phyloP scores from a whole-genome alignment of 139 green algal species.

The Spirogloea muscicola region DNA sequence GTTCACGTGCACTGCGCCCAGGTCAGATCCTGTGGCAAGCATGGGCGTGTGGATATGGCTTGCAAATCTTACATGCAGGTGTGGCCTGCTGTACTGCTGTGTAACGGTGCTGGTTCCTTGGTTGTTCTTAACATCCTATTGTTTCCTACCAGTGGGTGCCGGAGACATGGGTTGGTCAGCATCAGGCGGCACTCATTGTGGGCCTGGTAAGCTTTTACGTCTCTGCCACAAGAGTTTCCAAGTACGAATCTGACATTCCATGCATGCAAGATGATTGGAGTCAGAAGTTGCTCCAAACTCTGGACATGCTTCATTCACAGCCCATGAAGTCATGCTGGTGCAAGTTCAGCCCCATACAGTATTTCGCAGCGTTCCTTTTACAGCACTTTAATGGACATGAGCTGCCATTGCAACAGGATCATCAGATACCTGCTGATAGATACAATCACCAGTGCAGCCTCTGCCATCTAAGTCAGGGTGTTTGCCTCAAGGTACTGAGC shows the following conservation, averaged over 20 bases:
- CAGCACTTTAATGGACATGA: too few species aligned
- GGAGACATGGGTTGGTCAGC: conserved; percentile 19
- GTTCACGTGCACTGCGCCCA: conserved; percentile 51
- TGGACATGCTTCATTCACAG: too few species aligned
- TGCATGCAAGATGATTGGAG: not conserved
- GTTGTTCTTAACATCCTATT: not conserved
- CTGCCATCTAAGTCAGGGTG: not conserved
- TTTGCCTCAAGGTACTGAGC: conserved; percentile 16
- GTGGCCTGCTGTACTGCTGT: not conserved
- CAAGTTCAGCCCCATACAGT: too few species aligned
- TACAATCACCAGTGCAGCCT: conserved; percentile 3
- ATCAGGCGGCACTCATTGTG: conserved; percentile 14
- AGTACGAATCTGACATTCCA: not conserved
- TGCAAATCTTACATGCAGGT: not conserved
- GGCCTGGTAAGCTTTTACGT: conserved; percentile 21
- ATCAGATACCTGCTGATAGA: conserved; percentile 15
- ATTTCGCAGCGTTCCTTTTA: too few species aligned
- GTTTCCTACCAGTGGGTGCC: conserved; percentile 29
- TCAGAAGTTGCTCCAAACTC: not conserved
- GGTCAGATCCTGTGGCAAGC: not conserved
- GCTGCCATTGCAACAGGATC: conserved; percentile 7
- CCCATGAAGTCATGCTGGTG: not conserved
- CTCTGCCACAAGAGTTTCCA: not conserved
- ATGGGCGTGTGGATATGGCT: not conserved
- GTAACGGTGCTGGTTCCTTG: not conserved